These are phyloP conservation scores for Mucor velutinosus DNA, from an alignment of 371 early-diverging fungal genomes.

Conservation along the genomic window DNA sequence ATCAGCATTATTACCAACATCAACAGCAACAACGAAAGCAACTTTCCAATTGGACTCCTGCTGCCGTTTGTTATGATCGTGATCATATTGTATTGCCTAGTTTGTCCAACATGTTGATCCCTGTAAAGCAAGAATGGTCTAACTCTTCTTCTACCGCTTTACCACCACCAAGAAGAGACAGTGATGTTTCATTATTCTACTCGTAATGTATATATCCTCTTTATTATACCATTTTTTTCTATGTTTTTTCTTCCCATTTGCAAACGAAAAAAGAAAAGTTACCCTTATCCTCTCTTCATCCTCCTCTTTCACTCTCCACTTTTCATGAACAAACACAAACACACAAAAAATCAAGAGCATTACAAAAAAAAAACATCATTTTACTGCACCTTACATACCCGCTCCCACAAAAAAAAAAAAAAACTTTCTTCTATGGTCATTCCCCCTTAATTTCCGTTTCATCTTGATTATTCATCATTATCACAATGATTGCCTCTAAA, in stretches of 20 bases:
- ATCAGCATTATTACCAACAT: slow-evolving; percentile 8
- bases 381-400: background rate
- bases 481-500: background rate
- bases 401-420: background rate
- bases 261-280: background rate
- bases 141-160: background rate
- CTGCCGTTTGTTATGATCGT: slow-evolving; percentile 7
- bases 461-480: background rate
- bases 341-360: background rate
- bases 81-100: slow-evolving; percentile 34
- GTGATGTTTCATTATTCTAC: slow-evolving; percentile 25
- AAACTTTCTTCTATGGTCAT: background rate
- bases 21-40: slow-evolving; percentile 3
- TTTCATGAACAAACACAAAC: background rate
- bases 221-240: slow-evolving; percentile 3
- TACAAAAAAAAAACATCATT: background rate
- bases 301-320: background rate
- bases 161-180: slow-evolving; percentile 24
- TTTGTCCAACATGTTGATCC: slow-evolving; percentile 23
- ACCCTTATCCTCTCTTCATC: background rate
- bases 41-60: slow-evolving; percentile 13
- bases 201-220: slow-evolving; percentile 12
- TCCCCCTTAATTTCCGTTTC: background rate
- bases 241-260: background rate
- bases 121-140: slow-evolving; percentile 15